Percentiles rank a stretch among this genome's conserved stretches.
Conservation (phyloP, 352 stramenopile genomes). For the Phytophthora cajani region DNA sequence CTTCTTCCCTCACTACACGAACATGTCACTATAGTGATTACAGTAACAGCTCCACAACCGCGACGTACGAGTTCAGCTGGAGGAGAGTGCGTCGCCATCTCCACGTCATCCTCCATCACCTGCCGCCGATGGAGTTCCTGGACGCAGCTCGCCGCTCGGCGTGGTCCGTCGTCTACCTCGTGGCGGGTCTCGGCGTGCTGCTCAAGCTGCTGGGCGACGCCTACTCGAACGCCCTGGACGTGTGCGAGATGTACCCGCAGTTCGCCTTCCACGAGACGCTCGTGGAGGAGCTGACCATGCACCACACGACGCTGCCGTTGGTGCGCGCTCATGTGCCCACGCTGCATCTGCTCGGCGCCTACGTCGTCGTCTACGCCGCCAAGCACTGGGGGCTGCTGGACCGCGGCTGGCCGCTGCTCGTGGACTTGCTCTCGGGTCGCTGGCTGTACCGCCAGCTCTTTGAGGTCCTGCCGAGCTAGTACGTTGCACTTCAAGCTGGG, state of each 20-base stretch:
- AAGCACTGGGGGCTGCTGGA: slow-evolving; percentile 51
- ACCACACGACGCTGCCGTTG: slow-evolving; percentile 62
- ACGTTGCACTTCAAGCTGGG: slow-evolving; percentile 20
- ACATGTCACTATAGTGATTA: neutral
- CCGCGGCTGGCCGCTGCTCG: slow-evolving; percentile 49
- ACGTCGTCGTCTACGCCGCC: slow-evolving; percentile 38
- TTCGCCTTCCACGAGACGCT: slow-evolving; percentile 70
- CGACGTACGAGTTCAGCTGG: neutral
- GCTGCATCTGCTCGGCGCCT: slow-evolving; percentile 47
- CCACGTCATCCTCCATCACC: neutral
- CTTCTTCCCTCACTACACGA: neutral
- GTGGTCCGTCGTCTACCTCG: slow-evolving; percentile 56
- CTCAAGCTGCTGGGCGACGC: slow-evolving; percentile 54
- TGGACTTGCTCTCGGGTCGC: slow-evolving; percentile 58
- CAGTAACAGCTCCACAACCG: neutral
- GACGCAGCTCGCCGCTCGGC: slow-evolving; percentile 32
- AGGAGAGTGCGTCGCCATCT: neutral
- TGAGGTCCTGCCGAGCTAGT: slow-evolving; percentile 61
- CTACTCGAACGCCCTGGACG: slow-evolving; percentile 42
- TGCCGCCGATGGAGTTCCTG: slow-evolving; percentile 21
- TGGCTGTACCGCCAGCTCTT: slow-evolving; percentile 65
- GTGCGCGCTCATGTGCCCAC: slow-evolving; percentile 50
- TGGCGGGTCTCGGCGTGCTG: slow-evolving; percentile 46
- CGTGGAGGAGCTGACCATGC: slow-evolving; percentile 59
- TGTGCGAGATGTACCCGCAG: slow-evolving; percentile 72